Percentiles rank a stretch among this genome's conserved stretches.
phyloP scores from a whole-genome alignment of 768 basidiomycete genomes.

The Termitomyces sp. region DNA sequence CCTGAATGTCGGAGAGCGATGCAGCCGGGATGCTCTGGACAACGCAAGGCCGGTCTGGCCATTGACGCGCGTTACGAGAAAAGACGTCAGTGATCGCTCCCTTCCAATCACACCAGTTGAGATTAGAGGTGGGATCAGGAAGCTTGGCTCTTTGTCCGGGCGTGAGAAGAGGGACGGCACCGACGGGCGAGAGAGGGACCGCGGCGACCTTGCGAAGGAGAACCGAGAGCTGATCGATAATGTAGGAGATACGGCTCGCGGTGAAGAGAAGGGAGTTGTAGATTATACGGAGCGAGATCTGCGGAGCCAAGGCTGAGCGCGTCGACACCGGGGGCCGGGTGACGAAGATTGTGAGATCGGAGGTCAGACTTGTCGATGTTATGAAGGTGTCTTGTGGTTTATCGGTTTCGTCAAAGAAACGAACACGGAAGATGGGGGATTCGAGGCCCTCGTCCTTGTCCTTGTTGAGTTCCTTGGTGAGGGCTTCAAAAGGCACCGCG shows the following conservation, averaged over 20 bases:
- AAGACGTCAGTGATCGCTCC: conserved; percentile 97
- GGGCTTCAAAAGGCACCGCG: conserved; percentile 72
- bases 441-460: conserved; percentile 57
- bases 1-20: conserved; percentile 38
- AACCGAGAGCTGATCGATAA: conserved; percentile 82
- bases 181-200: conserved; percentile 66
- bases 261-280: conserved; percentile 97
- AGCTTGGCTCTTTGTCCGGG: conserved; percentile 61
- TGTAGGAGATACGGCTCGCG: conserved; percentile 62
- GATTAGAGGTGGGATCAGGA: conserved; percentile 80
- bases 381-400: conserved; percentile 69
- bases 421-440: conserved; percentile 81
- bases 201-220: conserved; percentile 68
- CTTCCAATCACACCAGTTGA: conserved; percentile 97
- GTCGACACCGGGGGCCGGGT: conserved; percentile 64
- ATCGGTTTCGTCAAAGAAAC: conserved; percentile 95
- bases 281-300: conserved; percentile 73
- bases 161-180: conserved; percentile 77
- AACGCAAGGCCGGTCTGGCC: conserved; percentile 85
- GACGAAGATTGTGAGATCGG: conserved; percentile 92
- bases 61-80: conserved; percentile 73
- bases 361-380: conserved; percentile 73
- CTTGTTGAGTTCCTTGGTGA: conserved; percentile 64
- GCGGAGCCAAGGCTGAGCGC: conserved; percentile 66
- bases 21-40: conserved; percentile 64